Evolutionary conservation across 495 filamentous ascomycete genomes (phyloP).

Genomic region (Sphaerosporella brunnea): DNA sequence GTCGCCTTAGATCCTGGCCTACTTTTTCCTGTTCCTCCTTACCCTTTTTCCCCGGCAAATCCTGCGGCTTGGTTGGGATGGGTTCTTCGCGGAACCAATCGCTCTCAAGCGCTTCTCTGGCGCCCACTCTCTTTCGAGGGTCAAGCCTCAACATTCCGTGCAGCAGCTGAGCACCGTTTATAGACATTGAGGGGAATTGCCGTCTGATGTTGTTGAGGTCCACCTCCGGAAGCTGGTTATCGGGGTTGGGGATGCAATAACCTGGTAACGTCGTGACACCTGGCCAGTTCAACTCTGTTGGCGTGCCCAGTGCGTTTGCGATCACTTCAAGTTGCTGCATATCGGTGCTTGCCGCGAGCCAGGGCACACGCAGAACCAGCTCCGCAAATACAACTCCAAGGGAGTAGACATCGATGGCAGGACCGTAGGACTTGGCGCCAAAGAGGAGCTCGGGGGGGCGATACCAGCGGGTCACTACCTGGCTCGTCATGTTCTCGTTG

Average conservation of each 20-base stretch:
- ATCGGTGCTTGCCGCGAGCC: slow-evolving; percentile 63
- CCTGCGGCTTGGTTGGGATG: slow-evolving; percentile 62
- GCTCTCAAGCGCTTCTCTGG: slow-evolving; percentile 59
- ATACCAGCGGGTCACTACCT: slow-evolving; percentile 96
- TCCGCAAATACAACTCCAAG: slow-evolving; percentile 86
- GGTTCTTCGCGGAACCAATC: slow-evolving; percentile 75
- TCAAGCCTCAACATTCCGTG: slow-evolving; percentile 74
- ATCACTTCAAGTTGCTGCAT: slow-evolving; percentile 64
- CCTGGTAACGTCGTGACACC: slow-evolving; percentile 67
- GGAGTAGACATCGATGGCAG: slow-evolving; percentile 90
- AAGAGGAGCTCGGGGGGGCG: slow-evolving; percentile 84
- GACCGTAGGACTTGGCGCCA: slow-evolving; percentile 73
- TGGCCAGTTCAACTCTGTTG: slow-evolving; percentile 88
- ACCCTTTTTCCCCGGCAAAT: slow-evolving; percentile 53
- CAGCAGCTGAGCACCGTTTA: slow-evolving; percentile 68
- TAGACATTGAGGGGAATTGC: slow-evolving; percentile 58
- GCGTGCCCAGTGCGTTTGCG: slow-evolving; percentile 69
- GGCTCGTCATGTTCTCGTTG: slow-evolving; percentile 60
- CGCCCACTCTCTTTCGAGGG: slow-evolving; percentile 62
- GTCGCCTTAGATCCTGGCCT: slow-evolving; percentile 65
- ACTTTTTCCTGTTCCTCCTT: slow-evolving; percentile 52
- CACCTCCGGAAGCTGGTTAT: slow-evolving; percentile 41
- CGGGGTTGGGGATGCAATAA: slow-evolving; percentile 43
- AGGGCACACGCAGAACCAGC: slow-evolving; percentile 63
- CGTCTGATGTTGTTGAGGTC: slow-evolving; percentile 49